Conservation (phyloP, 345 rosid species). For the Durio zibethinus region DNA sequence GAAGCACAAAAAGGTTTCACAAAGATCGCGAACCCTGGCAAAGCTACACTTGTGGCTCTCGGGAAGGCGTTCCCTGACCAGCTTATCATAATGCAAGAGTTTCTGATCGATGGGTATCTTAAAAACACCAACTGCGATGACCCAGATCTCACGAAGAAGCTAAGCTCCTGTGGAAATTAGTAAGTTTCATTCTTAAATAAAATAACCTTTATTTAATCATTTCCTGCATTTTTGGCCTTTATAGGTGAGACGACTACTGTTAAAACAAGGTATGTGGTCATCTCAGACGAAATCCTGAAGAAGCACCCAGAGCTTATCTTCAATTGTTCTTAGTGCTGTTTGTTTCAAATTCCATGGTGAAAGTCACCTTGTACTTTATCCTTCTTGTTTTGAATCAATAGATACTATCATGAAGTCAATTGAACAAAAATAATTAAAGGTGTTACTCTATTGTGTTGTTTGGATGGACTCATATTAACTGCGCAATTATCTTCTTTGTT, state of each 20-base stretch:
- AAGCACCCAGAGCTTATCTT: slow-evolving; percentile 79
- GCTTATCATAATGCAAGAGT: slow-evolving; percentile 87
- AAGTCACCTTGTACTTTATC: background rate
- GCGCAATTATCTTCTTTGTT: background rate
- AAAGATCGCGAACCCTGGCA: too few relatives aligned
- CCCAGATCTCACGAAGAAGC: slow-evolving; percentile 82
- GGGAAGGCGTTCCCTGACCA: slow-evolving; percentile 83
- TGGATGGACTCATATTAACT: background rate
- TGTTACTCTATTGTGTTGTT: background rate
- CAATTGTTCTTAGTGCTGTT: background rate
- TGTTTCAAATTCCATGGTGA: background rate
- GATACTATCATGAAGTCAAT: background rate
- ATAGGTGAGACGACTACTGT: slow-evolving; percentile 94
- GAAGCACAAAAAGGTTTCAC: too few relatives aligned
- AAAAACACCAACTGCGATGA: slow-evolving; percentile 84
- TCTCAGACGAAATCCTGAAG: slow-evolving; percentile 86
- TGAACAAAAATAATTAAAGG: background rate
- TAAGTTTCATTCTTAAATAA: background rate
- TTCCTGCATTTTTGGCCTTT: background rate
- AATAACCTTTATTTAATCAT: slow-evolving; percentile 2
- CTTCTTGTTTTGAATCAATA: background rate
- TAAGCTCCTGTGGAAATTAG: slow-evolving; percentile 24
- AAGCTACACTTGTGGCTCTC: too few relatives aligned
- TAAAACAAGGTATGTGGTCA: slow-evolving; percentile 88
- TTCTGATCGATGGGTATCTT: slow-evolving; percentile 88